phyloP scores from a whole-genome alignment of 805 yeast genomes.

The Yarrowia yakushimensis region DNA sequence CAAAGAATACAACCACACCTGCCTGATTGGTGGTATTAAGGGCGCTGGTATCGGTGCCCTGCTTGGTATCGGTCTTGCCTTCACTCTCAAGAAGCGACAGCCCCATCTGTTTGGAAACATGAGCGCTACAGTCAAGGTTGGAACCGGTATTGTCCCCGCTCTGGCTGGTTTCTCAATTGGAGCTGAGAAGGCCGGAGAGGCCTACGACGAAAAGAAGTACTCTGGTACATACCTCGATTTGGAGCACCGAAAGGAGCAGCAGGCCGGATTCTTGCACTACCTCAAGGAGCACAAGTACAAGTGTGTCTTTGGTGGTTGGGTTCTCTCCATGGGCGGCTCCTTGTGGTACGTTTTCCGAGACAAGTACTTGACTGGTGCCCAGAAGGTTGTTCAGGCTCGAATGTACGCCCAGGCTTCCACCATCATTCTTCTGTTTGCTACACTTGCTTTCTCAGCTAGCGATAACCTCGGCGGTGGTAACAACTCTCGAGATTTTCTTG shows the following conservation, averaged over 20 bases:
- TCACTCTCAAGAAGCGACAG: constrained; percentile 45
- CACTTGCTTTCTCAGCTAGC: constrained; percentile 7
- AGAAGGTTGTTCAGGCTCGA: constrained; percentile 85
- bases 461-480: neutral
- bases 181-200: constrained; percentile 69
- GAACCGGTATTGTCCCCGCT: constrained; percentile 65
- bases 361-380: constrained; percentile 67
- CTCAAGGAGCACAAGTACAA: constrained; percentile 32
- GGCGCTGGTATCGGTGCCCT: constrained; percentile 57
- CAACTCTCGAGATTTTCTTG: constrained; percentile 12
- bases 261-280: constrained; percentile 8
- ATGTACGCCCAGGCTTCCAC: constrained; percentile 88
- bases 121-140: constrained; percentile 46
- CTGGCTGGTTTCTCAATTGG: constrained; percentile 56
- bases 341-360: constrained; percentile 74
- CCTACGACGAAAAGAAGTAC: constrained; percentile 61
- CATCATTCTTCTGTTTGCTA: constrained; percentile 46
- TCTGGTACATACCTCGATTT: constrained; percentile 45
- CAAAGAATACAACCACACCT: constrained; percentile 58
- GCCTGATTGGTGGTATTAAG: constrained; percentile 56
- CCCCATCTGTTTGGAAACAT: constrained; percentile 30
- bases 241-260: constrained; percentile 38
- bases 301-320: constrained; percentile 74
- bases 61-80: constrained; percentile 54
- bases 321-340: constrained; percentile 73